phyloP scores from a whole-genome alignment of 1,284 basidiomycete species.

The Schizophyllum commune region DNA sequence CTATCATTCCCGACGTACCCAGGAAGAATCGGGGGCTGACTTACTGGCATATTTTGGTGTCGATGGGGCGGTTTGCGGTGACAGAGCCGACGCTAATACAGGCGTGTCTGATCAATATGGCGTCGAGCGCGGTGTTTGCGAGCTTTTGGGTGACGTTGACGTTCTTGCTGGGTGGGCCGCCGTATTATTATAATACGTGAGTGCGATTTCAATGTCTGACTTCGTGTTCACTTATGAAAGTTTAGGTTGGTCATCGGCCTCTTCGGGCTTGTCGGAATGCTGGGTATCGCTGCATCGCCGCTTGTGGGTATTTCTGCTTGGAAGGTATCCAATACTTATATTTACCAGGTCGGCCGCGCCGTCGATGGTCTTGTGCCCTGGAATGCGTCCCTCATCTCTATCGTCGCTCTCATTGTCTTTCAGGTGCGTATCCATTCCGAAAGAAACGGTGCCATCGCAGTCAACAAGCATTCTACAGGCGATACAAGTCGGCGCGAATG shows the following conservation, averaged over 20 bases:
- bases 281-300: constrained; percentile 58
- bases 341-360: constrained; percentile 35
- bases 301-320: constrained; percentile 15
- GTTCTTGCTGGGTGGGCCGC: constrained; percentile 58
- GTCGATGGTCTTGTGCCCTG: constrained; percentile 62
- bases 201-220: constrained; percentile 20
- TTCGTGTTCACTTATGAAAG: not conserved
- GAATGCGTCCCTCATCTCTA: constrained; percentile 50
- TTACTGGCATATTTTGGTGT: constrained; percentile 54
- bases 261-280: constrained; percentile 63
- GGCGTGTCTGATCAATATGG: constrained; percentile 47
- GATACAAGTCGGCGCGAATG: constrained; percentile 51
- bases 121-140: constrained; percentile 49
- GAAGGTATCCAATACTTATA: not conserved
- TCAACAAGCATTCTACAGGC: constrained; percentile 8
- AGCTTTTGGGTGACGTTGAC: constrained; percentile 70
- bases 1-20: constrained; percentile 64
- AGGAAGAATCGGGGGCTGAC: constrained; percentile 50
- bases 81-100: constrained; percentile 68
- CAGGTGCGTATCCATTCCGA: constrained; percentile 26
- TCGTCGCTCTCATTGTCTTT: constrained; percentile 33
- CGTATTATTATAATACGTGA: constrained; percentile 60
- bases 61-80: constrained; percentile 60
- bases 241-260: constrained; percentile 57
- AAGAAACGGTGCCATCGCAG: not conserved